These are phyloP conservation scores for Protea cynaroides DNA, from an alignment of 164 flowering plant species.

Conservation along the genomic window DNA sequence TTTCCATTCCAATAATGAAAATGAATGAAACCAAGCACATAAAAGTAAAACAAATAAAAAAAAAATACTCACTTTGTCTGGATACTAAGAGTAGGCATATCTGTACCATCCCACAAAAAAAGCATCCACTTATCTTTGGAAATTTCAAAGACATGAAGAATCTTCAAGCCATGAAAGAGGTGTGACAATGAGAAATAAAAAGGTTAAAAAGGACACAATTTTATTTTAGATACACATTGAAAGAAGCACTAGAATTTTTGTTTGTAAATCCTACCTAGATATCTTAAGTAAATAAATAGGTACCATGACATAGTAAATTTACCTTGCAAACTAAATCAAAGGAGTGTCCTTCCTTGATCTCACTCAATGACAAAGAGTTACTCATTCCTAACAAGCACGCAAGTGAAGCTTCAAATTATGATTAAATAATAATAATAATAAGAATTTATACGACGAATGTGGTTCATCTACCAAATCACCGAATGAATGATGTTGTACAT, in stretches of 20 bases:
- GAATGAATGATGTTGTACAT: background rate
- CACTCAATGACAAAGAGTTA: conserved; percentile 33
- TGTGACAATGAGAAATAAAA: background rate
- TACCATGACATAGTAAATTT: background rate
- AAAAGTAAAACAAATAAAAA: background rate
- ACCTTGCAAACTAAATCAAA: conserved; percentile 72
- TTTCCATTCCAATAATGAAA: too few species aligned
- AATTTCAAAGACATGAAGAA: conserved; percentile 54
- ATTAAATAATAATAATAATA: background rate
- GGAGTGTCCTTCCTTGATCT: conserved; percentile 33
- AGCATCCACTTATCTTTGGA: conserved; percentile 39
- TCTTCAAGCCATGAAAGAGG: conserved; percentile 21
- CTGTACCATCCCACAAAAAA: conserved; percentile 94
- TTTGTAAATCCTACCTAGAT: too few species aligned
- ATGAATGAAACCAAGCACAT: background rate
- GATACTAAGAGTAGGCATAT: conserved; percentile 48
- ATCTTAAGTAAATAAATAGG: too few species aligned
- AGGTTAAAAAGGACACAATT: background rate
- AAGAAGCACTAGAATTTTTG: too few species aligned
- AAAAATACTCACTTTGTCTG: conserved; percentile 35
- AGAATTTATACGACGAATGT: background rate
- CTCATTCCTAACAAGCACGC: conserved; percentile 29
- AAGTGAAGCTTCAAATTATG: conserved; percentile 11
- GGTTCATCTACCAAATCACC: background rate
- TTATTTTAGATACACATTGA: too few species aligned